Evolutionary conservation across 257 asterid species (phyloP), one percentile per base, ranked within the genome.

Genomic region (Gentiana macrophylla): DNA sequence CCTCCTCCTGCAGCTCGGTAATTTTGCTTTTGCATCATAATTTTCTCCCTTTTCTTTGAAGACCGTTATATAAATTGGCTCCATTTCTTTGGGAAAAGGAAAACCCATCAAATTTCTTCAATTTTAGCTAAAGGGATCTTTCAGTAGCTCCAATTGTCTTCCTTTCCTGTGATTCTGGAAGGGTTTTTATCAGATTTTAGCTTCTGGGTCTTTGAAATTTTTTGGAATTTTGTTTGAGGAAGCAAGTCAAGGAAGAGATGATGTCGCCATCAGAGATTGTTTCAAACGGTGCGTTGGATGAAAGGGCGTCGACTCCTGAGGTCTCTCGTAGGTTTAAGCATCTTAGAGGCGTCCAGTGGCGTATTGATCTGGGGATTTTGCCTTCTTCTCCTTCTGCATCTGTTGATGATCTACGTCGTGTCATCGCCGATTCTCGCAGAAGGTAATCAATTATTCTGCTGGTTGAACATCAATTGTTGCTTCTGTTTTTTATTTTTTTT

Each of bases 281-380:
- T 48, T 15, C 63, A 6, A 50, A 51, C 13, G 59, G 9, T 9
- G 62, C 62, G 58, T 79, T 72, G 75, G 48, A 61, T 43, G 85
- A 74, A 67, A 61, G 76, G 62, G 46, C 62, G 35, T 70, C 80
- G 53, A 49, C 61, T 48, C 49, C 72, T 44, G 69, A 51, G 37
- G 59, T 11, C 56, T 73, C 76, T 8, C 71, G 74, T 62, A 71
- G 77, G 52, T 83, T 79, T 68, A 69, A 70, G 49, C 77, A 79
- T 73, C 86, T 92, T 6, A 78, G 98, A 88, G 89, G 98, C 55
- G 84, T 88, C 15, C 83, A 64, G 79, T 92, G 98, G 98, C 95
- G 98, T 52, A 71, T 88, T 52, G 82, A 81, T 78, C 81, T 92
- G 89, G 98, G 95, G 59, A 83, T 88, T 76, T 78, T 91, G 61